phyloP scores from a whole-genome alignment of 495 filamentous ascomycete genomes.

The Neurospora sublineolata region DNA sequence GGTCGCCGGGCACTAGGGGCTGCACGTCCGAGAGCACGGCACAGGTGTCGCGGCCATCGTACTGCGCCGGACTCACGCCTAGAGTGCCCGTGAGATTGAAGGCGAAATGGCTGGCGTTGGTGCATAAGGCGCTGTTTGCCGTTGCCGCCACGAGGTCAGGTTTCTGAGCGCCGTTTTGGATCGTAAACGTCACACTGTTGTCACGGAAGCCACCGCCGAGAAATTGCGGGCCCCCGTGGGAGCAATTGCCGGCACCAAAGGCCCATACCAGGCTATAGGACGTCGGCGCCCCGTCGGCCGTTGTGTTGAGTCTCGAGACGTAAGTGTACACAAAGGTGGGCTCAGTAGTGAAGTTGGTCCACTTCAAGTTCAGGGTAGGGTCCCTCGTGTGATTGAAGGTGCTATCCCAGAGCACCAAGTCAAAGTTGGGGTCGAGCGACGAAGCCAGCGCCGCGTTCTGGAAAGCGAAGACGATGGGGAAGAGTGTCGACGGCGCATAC shows the following conservation, averaged over 20 bases:
- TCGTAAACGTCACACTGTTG: slow-evolving; percentile 7
- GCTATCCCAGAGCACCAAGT: slow-evolving; percentile 1
- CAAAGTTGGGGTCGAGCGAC: slow-evolving; percentile 6
- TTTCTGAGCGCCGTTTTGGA: slow-evolving; percentile 9
- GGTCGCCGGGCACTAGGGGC: slow-evolving; percentile 5
- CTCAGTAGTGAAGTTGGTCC: slow-evolving; percentile 11
- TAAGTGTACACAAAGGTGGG: slow-evolving; percentile 13
- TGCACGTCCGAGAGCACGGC: slow-evolving; percentile 5
- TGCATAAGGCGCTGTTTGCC: slow-evolving; percentile 1
- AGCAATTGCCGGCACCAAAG: slow-evolving; percentile 12
- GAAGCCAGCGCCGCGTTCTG: slow-evolving; percentile 21
- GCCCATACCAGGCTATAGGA: slow-evolving; percentile 12
- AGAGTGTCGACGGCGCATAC: slow-evolving; percentile 21
- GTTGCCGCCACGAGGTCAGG: slow-evolving; percentile 20
- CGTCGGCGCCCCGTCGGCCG: not conserved
- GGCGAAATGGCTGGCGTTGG: slow-evolving; percentile 6
- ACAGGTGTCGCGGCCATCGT: slow-evolving; percentile 14
- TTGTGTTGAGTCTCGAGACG: slow-evolving; percentile 2
- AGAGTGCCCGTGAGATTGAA: slow-evolving; percentile 19
- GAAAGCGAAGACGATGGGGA: slow-evolving; percentile 32
- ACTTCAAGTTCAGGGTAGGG: not conserved
- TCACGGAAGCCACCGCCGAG: not conserved
- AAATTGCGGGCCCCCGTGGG: not conserved
- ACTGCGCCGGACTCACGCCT: slow-evolving; percentile 3
- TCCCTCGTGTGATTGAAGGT: slow-evolving; percentile 6